These are phyloP conservation scores for Fusarium sp. DNA, from an alignment of 2,329 filamentous ascomycete genomes.

Conservation along the genomic window DNA sequence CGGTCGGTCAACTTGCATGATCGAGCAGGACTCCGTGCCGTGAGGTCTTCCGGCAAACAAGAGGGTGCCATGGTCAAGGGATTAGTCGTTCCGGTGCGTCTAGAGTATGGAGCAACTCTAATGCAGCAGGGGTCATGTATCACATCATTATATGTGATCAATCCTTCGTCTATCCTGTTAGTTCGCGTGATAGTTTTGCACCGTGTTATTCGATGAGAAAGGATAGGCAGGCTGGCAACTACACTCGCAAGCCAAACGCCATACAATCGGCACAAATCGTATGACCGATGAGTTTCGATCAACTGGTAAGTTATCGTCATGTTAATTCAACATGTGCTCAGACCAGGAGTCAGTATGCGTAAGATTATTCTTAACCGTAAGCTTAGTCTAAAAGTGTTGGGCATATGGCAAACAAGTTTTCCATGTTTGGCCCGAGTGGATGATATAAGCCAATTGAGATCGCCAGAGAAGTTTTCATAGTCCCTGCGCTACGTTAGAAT, in stretches of 20 bases:
- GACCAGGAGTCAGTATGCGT: not conserved
- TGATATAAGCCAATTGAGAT: rapidly evolving
- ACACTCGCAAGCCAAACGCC: not conserved
- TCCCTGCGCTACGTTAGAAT: not conserved
- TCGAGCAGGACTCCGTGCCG: not conserved
- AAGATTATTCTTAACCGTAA: not conserved
- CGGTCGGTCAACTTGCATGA: not conserved
- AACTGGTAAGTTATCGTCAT: too few species aligned
- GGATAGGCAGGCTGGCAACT: not conserved
- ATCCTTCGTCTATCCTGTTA: not conserved
- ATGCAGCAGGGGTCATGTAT: not conserved
- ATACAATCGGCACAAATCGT: not conserved
- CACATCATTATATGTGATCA: not conserved
- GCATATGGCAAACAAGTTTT: not conserved
- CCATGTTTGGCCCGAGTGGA: not conserved
- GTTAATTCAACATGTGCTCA: not conserved
- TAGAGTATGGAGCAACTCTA: not conserved
- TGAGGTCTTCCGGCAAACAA: not conserved
- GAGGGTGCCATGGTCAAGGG: constrained; percentile 3
- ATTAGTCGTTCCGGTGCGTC: not conserved
- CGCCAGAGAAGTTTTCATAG: not conserved
- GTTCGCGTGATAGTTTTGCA: not conserved
- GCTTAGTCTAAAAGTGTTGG: not conserved
- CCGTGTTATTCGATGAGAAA: not conserved
- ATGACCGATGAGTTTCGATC: not conserved